Evolutionary conservation across 1,139 yeast species (phyloP).

Genomic region (Sporopachydermia cereana): DNA sequence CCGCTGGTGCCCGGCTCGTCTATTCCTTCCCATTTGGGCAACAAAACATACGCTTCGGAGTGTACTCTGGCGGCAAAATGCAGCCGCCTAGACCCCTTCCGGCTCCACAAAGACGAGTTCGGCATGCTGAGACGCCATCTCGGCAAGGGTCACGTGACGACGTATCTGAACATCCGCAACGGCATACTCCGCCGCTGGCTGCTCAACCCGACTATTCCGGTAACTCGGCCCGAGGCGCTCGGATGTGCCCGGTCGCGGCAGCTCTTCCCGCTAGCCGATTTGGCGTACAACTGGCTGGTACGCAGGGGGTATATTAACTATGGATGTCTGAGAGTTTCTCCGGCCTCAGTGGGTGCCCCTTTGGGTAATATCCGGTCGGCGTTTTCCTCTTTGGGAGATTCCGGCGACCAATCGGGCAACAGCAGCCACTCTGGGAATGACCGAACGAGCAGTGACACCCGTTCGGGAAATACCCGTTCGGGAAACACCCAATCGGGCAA

Average conservation of each 20-base stretch:
- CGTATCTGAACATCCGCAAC: conserved; percentile 30
- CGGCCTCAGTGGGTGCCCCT: too few relatives aligned
- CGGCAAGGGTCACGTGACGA: conserved; percentile 28
- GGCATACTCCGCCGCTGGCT: conserved; percentile 33
- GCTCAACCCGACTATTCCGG: conserved; percentile 30
- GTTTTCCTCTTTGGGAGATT: not conserved
- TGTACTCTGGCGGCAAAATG: conserved; percentile 31
- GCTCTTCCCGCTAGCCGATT: conserved; percentile 28
- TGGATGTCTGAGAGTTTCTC: conserved; percentile 27
- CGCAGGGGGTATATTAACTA: conserved; percentile 32
- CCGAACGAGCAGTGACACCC: too few relatives aligned
- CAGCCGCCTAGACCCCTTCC: conserved; percentile 27
- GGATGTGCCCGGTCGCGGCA: conserved; percentile 32
- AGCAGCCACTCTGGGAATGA: not conserved
- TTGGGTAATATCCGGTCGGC: not conserved
- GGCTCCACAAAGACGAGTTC: conserved; percentile 26
- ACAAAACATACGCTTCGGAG: conserved; percentile 28
- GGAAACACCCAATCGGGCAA: too few relatives aligned
- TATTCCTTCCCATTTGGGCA: conserved; percentile 26
- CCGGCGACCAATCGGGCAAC: not conserved
- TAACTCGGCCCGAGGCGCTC: conserved; percentile 31
- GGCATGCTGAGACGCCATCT: conserved; percentile 23
- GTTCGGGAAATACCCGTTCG: too few relatives aligned
- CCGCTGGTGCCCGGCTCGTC: conserved; percentile 28
- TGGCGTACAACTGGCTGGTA: conserved; percentile 31